These are phyloP conservation scores for Wickerhamiella pararugosa DNA, from an alignment of 1,139 yeast species.

Conservation along the genomic window DNA sequence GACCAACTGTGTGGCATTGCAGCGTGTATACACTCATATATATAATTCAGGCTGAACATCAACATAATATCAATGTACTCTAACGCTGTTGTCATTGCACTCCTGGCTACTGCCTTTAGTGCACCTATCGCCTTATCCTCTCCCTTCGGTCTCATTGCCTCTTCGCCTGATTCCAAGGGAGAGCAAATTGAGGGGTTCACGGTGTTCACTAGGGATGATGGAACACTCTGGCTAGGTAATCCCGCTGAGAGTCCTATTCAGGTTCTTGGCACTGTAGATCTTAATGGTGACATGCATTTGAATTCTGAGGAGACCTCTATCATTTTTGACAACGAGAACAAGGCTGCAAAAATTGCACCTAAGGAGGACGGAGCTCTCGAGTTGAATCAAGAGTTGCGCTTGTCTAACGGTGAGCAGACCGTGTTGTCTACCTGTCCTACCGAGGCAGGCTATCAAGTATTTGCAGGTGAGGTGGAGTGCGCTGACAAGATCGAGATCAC, in stretches of 20 bases:
- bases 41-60: too few species aligned
- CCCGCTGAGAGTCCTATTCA: neutral
- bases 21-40: too few species aligned
- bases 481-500: slow-evolving; percentile 4
- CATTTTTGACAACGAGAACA: neutral
- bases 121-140: slow-evolving; percentile 7
- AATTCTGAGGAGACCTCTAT: neutral
- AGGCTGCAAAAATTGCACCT: neutral
- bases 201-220: slow-evolving; percentile 5
- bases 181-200: neutral
- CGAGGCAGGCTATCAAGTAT: slow-evolving; percentile 1
- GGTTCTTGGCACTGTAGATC: slow-evolving; percentile 4
- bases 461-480: slow-evolving; percentile 1
- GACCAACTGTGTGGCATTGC: too few species aligned
- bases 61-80: neutral
- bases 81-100: slow-evolving; percentile 4
- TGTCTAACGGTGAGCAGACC: neutral
- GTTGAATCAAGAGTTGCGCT: slow-evolving; percentile 1
- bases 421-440: slow-evolving; percentile 4
- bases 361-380: neutral
- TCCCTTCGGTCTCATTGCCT: slow-evolving; percentile 5
- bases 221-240: slow-evolving; percentile 7
- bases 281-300: neutral
- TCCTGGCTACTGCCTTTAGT: slow-evolving; percentile 7
- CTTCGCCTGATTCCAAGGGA: neutral